phyloP scores from a whole-genome alignment of 768 basidiomycete genomes.

The Sarcomyxa edulis region DNA sequence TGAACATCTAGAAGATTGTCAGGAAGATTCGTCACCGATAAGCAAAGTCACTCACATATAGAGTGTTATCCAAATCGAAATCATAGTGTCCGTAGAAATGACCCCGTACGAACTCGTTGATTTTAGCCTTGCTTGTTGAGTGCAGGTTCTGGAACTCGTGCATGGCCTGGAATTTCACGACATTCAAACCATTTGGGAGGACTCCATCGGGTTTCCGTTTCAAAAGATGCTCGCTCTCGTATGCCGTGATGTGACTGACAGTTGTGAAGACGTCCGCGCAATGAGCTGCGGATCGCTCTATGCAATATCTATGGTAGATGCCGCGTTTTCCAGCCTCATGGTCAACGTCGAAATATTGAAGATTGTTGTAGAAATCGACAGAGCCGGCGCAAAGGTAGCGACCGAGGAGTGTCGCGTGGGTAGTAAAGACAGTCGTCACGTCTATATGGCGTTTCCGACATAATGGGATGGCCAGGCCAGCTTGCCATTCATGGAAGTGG shows the following conservation, averaged over 20 bases:
- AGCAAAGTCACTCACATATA: slow-evolving; percentile 48
- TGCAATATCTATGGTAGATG: slow-evolving; percentile 97
- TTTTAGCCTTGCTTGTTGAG: slow-evolving; percentile 90
- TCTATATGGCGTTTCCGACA: slow-evolving; percentile 97
- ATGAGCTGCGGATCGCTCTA: slow-evolving; percentile 91
- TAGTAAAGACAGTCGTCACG: slow-evolving; percentile 97
- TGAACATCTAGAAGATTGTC: slow-evolving; percentile 75
- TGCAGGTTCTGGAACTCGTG: slow-evolving; percentile 99
- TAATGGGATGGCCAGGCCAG: slow-evolving; percentile 90
- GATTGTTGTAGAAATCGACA: slow-evolving; percentile 99
- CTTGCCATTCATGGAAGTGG: slow-evolving; percentile 99
- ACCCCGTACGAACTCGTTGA: slow-evolving; percentile 95
- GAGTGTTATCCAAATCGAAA: slow-evolving; percentile 89
- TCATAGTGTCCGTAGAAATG: slow-evolving; percentile 99
- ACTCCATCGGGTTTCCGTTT: slow-evolving; percentile 98
- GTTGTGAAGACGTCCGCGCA: slow-evolving; percentile 99
- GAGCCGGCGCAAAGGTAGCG: slow-evolving; percentile 97
- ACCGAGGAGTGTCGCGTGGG: slow-evolving; percentile 96
- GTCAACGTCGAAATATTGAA: slow-evolving; percentile 99
- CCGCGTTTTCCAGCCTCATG: slow-evolving; percentile 99
- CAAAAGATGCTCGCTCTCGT: slow-evolving; percentile 92
- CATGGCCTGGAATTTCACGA: slow-evolving; percentile 98
- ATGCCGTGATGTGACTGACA: slow-evolving; percentile 96
- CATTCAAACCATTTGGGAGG: slow-evolving; percentile 95
- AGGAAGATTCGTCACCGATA: slow-evolving; percentile 6